Evolutionary conservation across 2,329 filamentous ascomycete species (phyloP).

Genomic region (Trichophyton rubrum): DNA sequence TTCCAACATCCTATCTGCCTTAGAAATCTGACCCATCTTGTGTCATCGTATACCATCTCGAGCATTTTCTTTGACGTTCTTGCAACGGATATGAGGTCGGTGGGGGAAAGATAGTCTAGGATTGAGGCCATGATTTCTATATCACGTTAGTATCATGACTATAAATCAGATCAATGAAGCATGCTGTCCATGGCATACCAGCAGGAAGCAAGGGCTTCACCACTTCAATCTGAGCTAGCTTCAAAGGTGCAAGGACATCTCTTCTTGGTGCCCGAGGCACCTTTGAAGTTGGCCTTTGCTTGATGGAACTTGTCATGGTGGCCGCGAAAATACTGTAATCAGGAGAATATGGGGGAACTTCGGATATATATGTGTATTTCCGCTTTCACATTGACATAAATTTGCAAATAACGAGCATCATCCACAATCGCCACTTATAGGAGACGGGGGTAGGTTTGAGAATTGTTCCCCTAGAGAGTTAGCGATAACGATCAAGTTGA

Average conservation of each 20-base stretch:
- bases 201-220: slow-evolving; percentile 69
- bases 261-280: slow-evolving; percentile 27
- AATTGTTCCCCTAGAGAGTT: background rate
- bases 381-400: background rate
- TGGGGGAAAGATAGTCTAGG: slow-evolving; percentile 74
- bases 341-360: background rate
- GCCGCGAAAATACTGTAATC: background rate
- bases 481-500: background rate
- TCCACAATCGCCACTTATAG: background rate
- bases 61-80: slow-evolving; percentile 72
- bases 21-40: slow-evolving; percentile 78
- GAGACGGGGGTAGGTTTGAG: background rate
- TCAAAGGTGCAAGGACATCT: slow-evolving; percentile 61
- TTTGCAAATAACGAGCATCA: background rate
- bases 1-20: slow-evolving; percentile 87
- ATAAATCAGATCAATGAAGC: background rate
- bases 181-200: slow-evolving; percentile 40
- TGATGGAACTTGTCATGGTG: slow-evolving; percentile 3
- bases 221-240: slow-evolving; percentile 67
- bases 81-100: slow-evolving; percentile 76
- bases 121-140: slow-evolving; percentile 77
- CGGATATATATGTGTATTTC: background rate
- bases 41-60: slow-evolving; percentile 98
- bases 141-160: slow-evolving; percentile 11
- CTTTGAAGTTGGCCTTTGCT: slow-evolving; percentile 16